These are phyloP conservation scores for Suhomyces atakaporum DNA, from an alignment of 1,139 yeast species.

Conservation along the genomic window DNA sequence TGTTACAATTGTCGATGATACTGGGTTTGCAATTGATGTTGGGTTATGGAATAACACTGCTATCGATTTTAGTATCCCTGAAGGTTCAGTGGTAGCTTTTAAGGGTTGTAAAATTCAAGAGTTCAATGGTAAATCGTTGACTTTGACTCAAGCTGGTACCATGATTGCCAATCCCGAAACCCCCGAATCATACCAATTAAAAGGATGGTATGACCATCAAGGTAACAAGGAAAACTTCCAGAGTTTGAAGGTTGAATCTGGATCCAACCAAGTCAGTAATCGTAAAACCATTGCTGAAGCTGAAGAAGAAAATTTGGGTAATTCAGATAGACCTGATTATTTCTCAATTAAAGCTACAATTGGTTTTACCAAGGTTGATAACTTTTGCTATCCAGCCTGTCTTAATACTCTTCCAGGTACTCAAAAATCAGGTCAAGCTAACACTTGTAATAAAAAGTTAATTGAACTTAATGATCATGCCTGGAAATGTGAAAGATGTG, in stretches of 20 bases:
- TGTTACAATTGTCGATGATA: slow-evolving; percentile 79
- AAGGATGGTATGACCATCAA: slow-evolving; percentile 92
- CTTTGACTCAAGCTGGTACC: slow-evolving; percentile 78
- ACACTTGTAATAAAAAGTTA: slow-evolving; percentile 80
- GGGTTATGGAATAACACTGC: slow-evolving; percentile 95
- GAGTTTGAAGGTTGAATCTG: slow-evolving; percentile 50
- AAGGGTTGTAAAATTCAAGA: slow-evolving; percentile 91
- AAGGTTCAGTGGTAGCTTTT: slow-evolving; percentile 85
- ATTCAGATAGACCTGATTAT: slow-evolving; percentile 71
- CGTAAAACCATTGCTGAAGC: slow-evolving; percentile 71
- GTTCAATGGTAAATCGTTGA: slow-evolving; percentile 82
- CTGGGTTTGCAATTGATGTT: slow-evolving; percentile 71
- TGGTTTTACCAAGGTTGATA: slow-evolving; percentile 69
- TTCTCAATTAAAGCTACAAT: slow-evolving; percentile 75
- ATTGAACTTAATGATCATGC: slow-evolving; percentile 68
- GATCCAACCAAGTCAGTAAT: slow-evolving; percentile 38
- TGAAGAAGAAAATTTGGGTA: slow-evolving; percentile 70
- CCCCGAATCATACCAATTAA: slow-evolving; percentile 80
- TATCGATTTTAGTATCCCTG: slow-evolving; percentile 67
- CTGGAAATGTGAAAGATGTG: slow-evolving; percentile 96
- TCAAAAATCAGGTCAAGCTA: slow-evolving; percentile 18
- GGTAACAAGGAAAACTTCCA: slow-evolving; percentile 67
- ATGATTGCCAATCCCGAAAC: slow-evolving; percentile 82
- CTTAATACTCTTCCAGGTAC: slow-evolving; percentile 41
- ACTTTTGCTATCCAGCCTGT: slow-evolving; percentile 92